Percentiles rank a stretch among this genome's conserved stretches.
phyloP scores from a whole-genome alignment of 371 early-diverging fungal species.

The Lichtheimia hyalospora region DNA sequence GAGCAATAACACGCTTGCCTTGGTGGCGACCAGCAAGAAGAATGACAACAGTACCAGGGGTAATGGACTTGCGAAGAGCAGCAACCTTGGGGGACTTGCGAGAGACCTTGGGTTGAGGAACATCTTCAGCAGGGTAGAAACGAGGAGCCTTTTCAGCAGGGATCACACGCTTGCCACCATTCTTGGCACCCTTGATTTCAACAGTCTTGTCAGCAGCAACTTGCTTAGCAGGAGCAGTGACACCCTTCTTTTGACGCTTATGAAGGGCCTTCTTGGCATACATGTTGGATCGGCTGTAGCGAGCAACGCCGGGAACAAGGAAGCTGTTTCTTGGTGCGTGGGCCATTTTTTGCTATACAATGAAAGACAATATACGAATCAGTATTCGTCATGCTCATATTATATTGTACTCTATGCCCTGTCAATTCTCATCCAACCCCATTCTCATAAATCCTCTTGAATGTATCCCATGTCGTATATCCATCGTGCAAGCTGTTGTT shows the following conservation, averaged over 20 bases:
- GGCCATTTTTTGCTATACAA: constrained; percentile 2
- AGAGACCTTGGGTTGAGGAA: constrained; percentile 68
- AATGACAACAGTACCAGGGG: constrained; percentile 96
- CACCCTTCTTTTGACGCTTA: constrained; percentile 73
- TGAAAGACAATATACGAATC: background rate
- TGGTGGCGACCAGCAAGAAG: constrained; percentile 94
- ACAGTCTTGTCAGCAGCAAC: constrained; percentile 69
- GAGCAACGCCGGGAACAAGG: constrained; percentile 82
- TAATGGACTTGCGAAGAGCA: constrained; percentile 85
- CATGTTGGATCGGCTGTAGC: constrained; percentile 72
- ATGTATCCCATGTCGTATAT: background rate
- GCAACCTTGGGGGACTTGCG: constrained; percentile 78
- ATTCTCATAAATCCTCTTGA: background rate
- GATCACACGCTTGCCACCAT: constrained; percentile 75
- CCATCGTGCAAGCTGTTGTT: background rate
- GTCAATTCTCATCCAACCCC: background rate
- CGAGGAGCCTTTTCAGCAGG: constrained; percentile 70
- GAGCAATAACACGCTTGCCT: constrained; percentile 97
- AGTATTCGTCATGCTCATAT: background rate
- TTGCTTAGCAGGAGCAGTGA: constrained; percentile 45
- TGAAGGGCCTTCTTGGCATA: constrained; percentile 82
- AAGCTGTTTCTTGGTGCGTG: constrained; percentile 69
- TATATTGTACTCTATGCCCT: background rate
- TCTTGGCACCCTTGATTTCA: constrained; percentile 75
- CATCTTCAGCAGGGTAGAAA: constrained; percentile 88